Conservation (phyloP, 2,329 filamentous ascomycete species). For the Pseudopithomyces maydicus region DNA sequence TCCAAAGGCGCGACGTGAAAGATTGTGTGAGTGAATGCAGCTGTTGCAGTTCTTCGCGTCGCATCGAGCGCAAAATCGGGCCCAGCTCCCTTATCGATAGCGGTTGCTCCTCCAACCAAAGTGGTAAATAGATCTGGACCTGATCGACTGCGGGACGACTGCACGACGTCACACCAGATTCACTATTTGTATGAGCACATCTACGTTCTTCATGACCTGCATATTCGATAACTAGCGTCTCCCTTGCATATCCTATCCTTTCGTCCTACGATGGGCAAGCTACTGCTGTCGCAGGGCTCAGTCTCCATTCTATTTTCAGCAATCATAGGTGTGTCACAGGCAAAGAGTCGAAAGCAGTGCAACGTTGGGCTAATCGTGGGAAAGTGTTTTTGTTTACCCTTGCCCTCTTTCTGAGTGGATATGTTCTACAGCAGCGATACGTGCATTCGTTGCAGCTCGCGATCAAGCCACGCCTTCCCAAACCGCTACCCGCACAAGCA, state of each 20-base stretch:
- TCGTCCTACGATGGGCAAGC: constrained; percentile 37
- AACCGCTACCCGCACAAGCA: constrained; percentile 40
- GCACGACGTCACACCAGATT: constrained; percentile 31
- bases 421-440: constrained; percentile 84
- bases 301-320: constrained; percentile 71
- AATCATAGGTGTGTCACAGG: constrained; percentile 60
- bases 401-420: constrained; percentile 85
- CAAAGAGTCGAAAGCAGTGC: neutral
- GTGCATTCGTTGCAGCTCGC: constrained; percentile 76
- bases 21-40: neutral
- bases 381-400: constrained; percentile 75
- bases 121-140: constrained; percentile 23
- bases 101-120: constrained; percentile 26
- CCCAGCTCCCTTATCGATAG: constrained; percentile 31
- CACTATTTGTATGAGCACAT: constrained; percentile 25
- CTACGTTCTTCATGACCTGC: constrained; percentile 15
- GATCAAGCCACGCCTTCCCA: constrained; percentile 62
- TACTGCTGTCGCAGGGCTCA: constrained; percentile 72
- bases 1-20: neutral
- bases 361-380: constrained; percentile 12
- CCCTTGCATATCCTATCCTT: constrained; percentile 12
- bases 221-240: constrained; percentile 14
- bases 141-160: constrained; percentile 1
- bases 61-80: constrained; percentile 2
- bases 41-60: neutral